Evolutionary conservation across 257 asterid genomes (phyloP).

Genomic region (Plantago major): DNA sequence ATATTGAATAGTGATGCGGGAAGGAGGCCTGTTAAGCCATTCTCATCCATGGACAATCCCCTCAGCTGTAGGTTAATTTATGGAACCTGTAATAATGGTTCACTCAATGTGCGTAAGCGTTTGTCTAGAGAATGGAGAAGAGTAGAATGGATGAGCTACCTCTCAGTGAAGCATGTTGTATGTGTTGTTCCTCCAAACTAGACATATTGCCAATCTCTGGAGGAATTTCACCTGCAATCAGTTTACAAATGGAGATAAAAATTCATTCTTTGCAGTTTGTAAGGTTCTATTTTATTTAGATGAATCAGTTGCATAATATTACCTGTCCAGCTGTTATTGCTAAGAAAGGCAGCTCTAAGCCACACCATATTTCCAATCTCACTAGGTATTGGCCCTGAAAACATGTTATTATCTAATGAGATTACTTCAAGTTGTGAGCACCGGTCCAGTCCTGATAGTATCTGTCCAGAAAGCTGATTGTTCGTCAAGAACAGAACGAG

Average conservation of each 20-base stretch:
- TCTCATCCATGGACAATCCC: neutral
- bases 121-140: neutral
- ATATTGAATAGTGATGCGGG: constrained; percentile 1
- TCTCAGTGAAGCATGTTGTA: neutral
- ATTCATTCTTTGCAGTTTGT: too few relatives aligned
- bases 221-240: constrained; percentile 6
- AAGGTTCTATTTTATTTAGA: too few relatives aligned
- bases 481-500: neutral
- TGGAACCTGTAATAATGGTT: neutral
- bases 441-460: neutral
- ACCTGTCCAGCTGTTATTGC: constrained; percentile 1
- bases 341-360: neutral
- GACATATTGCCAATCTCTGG: constrained; percentile 13
- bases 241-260: too few relatives aligned
- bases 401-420: neutral
- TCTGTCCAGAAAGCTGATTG: neutral
- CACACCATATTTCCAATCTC: neutral
- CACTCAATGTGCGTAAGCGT: too few relatives aligned
- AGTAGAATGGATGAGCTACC: neutral
- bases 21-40: neutral
- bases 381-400: neutral
- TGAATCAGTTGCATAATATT: too few relatives aligned
- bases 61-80: neutral
- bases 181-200: neutral
- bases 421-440: neutral